A percentile compares a stretch with the other conserved stretches of the same genome.
Conservation (phyloP, 2,329 filamentous ascomycete species). For the Paecilomyces sp. region DNA sequence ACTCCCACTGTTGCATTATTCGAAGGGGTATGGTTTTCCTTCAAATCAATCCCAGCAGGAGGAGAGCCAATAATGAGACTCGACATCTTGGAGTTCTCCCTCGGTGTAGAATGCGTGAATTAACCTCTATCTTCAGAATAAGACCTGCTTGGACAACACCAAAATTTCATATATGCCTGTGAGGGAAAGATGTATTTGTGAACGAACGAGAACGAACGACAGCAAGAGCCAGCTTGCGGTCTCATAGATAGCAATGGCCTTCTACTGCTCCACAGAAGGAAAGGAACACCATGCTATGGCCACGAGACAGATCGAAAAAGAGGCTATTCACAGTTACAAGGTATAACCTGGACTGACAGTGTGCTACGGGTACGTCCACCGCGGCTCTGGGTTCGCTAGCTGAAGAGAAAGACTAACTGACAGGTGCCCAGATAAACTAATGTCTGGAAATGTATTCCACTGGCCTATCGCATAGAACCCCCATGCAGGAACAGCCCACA, state of each 20-base stretch:
- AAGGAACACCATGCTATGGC: background rate
- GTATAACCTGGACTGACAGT: background rate
- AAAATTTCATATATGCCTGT: background rate
- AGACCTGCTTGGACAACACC: background rate
- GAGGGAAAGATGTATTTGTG: background rate
- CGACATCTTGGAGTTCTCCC: background rate
- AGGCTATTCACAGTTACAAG: no score
- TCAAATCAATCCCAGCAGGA: constrained; percentile 3
- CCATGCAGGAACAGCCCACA: background rate
- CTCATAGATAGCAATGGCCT: background rate
- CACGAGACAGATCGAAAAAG: no score
- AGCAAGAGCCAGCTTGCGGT: background rate
- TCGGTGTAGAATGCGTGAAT: background rate
- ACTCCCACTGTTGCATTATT: constrained; percentile 3
- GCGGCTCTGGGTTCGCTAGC: background rate
- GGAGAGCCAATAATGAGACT: constrained; percentile 1
- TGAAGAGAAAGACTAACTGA: background rate
- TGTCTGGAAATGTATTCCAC: background rate
- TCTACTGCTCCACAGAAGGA: background rate
- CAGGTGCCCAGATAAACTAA: background rate
- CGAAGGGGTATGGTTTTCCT: constrained; percentile 1
- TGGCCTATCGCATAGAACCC: background rate
- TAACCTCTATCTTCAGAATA: background rate
- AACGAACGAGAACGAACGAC: background rate
- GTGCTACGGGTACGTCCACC: background rate